Evolutionary conservation across 1,139 yeast genomes (phyloP), one percentile per base, ranked within the genome.

Genomic region (Kurtzmaniella quercitrusa): DNA sequence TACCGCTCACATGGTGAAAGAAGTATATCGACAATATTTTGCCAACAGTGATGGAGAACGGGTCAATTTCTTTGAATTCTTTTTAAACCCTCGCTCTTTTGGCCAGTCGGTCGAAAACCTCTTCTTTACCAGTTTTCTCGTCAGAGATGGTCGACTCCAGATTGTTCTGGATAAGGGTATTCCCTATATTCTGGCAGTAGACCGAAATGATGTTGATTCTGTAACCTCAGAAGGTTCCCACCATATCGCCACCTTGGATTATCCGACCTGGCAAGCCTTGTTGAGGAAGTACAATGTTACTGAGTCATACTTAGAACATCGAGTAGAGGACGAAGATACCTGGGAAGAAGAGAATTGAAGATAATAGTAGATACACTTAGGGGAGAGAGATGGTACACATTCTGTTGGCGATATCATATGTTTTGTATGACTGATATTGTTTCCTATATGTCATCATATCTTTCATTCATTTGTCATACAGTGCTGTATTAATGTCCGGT

Each of bases 71-170:
- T 86, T 79, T 57, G 68, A 73, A 48, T 83, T 86, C 53, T 77
- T 88, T 47, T 69, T 90, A 34, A 81, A 91, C 56, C 96, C 96
- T 0, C 45, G 64, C 8, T 83, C 93, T 5, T 91, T 85, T 62
- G 73, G 85, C 1, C 91, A 85, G 57, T 78, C 93, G 3, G 81
- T 90, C 4, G 97, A 91, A 57, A 89, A 88, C 57, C 65, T 91
- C 52, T 91, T 90, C 57, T 86, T 83, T 56, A 75, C 87, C 1
- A 85, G 95, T 59, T 90, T 90, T 56, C 66, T 91, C 41, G 77
- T 89, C 3, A 79, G 82, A 54, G 95, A 87, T 54, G 91, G 88
- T 1, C 78, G 73, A 52, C 61, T 89, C 25, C 66, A 70, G 36
- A 54, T 89, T 33, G 74, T 62, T 37, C 81, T 75, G 53, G 71